Conservation (phyloP, 2,329 filamentous ascomycete species). For the Curvularia sp. region DNA sequence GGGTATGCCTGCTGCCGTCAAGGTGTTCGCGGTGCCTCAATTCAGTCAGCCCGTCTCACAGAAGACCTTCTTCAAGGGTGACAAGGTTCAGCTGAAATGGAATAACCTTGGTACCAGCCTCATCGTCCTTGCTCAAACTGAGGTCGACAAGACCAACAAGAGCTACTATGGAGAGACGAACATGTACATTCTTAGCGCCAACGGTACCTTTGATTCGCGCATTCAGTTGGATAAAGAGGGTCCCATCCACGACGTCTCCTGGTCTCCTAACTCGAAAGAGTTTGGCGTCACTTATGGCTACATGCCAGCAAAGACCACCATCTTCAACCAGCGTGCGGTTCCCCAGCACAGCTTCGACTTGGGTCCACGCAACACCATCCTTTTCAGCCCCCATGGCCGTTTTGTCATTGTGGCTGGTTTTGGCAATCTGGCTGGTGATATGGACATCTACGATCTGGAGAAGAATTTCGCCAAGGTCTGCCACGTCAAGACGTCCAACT, state of each 20-base stretch:
- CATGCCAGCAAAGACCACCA: slow-evolving; percentile 98
- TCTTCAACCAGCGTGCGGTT: slow-evolving; percentile 90
- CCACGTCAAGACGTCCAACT: slow-evolving; percentile 94
- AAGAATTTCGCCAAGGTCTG: slow-evolving; percentile 92
- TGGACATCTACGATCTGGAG: slow-evolving; percentile 95
- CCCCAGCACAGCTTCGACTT: slow-evolving; percentile 85
- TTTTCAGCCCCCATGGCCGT: slow-evolving; percentile 90
- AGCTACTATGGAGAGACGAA: slow-evolving; percentile 99
- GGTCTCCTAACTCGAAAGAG: slow-evolving; percentile 97
- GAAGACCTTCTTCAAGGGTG: slow-evolving; percentile 99
- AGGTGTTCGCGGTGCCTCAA: slow-evolving; percentile 90
- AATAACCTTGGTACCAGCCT: slow-evolving; percentile 89
- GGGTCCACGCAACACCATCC: slow-evolving; percentile 89
- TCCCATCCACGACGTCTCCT: slow-evolving; percentile 96
- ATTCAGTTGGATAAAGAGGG: slow-evolving; percentile 95
- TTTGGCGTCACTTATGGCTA: slow-evolving; percentile 98
- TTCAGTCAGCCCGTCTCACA: slow-evolving; percentile 86
- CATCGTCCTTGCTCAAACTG: slow-evolving; percentile 94
- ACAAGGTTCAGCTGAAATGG: slow-evolving; percentile 99
- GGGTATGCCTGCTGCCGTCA: slow-evolving; percentile 92
- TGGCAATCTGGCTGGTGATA: slow-evolving; percentile 95
- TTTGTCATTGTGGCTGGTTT: slow-evolving; percentile 96
- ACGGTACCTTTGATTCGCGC: slow-evolving; percentile 89
- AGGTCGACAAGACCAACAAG: slow-evolving; percentile 98
- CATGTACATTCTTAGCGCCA: slow-evolving; percentile 91